Evolutionary conservation across 192 early-diverging fungal species (phyloP).

Genomic region (Polychytrium aggregatum): DNA sequence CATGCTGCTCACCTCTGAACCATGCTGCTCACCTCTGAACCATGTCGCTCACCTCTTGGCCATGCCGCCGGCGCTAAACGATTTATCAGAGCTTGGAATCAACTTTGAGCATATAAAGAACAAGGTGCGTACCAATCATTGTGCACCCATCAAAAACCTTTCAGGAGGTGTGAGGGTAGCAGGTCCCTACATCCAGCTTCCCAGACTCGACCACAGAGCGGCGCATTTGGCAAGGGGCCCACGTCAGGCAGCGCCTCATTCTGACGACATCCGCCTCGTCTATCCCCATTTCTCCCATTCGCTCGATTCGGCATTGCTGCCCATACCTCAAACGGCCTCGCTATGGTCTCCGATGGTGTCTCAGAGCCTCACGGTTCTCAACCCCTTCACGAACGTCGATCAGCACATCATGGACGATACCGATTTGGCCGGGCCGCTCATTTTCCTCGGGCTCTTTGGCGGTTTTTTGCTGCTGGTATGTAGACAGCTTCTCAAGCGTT

Average conservation of each 20-base stretch:
- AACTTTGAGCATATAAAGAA: slow-evolving; percentile 86
- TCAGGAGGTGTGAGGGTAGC: no score
- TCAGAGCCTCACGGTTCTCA: slow-evolving; percentile 71
- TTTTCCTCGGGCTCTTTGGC: slow-evolving; percentile 86
- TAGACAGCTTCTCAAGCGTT: no score
- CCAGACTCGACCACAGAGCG: no score
- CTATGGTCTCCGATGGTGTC: neutral
- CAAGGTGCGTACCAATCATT: no score
- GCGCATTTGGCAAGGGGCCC: no score
- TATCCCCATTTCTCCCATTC: no score
- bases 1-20: neutral
- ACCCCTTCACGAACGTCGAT: slow-evolving; percentile 49
- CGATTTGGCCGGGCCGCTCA: slow-evolving; percentile 87
- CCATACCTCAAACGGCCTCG: neutral
- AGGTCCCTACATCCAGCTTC: no score
- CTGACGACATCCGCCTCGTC: no score
- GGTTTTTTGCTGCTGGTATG: slow-evolving; percentile 72
- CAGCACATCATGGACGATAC: slow-evolving; percentile 90
- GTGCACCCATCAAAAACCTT: no score
- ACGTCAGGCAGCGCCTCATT: no score
- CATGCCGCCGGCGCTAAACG: neutral
- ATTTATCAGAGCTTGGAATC: slow-evolving; percentile 70
- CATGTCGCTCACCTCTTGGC: no score
- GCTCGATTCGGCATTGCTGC: neutral
- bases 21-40: neutral